Percentiles rank a stretch among this genome's conserved stretches.
Conservation (phyloP, 1,284 basidiomycete genomes). For the Phaffia rhodozyma region DNA sequence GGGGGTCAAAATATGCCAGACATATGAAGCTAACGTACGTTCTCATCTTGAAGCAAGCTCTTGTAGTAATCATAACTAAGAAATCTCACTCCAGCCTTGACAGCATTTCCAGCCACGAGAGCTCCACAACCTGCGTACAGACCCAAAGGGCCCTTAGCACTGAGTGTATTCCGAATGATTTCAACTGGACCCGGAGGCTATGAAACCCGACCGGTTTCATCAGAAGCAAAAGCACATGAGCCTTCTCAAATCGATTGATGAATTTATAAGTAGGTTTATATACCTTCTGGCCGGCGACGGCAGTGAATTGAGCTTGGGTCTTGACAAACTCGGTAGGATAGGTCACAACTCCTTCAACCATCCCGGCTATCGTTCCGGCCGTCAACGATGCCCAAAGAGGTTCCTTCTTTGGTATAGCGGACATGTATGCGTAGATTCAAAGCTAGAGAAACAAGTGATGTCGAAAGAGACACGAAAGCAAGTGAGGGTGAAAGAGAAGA, state of each 20-base stretch:
- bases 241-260: not conserved
- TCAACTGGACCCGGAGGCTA: constrained; percentile 32
- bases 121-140: constrained; percentile 79
- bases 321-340: constrained; percentile 55
- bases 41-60: constrained; percentile 60
- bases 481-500: too few species aligned
- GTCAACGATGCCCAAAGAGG: constrained; percentile 50
- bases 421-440: too few species aligned
- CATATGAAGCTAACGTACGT: constrained; percentile 42
- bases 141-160: constrained; percentile 57
- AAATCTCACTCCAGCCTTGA: constrained; percentile 90
- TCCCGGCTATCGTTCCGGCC: constrained; percentile 89
- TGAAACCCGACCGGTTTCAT: too few species aligned
- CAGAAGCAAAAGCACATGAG: not conserved
- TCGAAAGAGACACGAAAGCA: too few species aligned
- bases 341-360: constrained; percentile 60
- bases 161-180: constrained; percentile 42
- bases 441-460: too few species aligned
- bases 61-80: constrained; percentile 93
- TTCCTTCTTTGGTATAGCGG: constrained; percentile 1
- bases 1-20: too few species aligned
- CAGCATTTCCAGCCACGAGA: constrained; percentile 74
- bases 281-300: constrained; percentile 48
- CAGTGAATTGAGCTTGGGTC: constrained; percentile 58
- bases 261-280: constrained; percentile 17